Base-by-base conservation (phyloP, 176 grass and related monocot species). In the Oryza officinalis region DNA sequence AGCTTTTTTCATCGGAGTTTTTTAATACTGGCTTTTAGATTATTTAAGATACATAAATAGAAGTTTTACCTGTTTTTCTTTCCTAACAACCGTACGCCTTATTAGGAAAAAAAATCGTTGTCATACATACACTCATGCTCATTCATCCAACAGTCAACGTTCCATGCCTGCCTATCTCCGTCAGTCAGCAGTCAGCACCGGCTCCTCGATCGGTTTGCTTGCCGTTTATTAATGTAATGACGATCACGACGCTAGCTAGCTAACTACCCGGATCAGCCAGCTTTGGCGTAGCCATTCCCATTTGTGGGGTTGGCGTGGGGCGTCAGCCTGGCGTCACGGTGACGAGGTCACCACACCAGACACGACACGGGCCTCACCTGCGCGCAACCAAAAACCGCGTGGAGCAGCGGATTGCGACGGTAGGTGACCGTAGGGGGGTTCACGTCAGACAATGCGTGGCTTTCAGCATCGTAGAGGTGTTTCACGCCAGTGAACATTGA, bases 241-340 rank as follows among this genome's bases (percentile, higher is more conserved):
- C 14, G 72, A 37, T 83, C 4, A 37, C 71, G 71, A 66, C 6
- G 27, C 81, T 65, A 74, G 41, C 47, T 54, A 27, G 27, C 81
- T 65, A 74, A 59, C 47, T 54, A 27, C 20, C 32, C 12, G 6
- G 20, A 45, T 35, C 8, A 35, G 3, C 25, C 8, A 40, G 38
- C 38, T 40, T 32, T 31, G 54, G 31, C 69, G n/a, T 23, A 11
- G 22, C 57, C 57, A 57, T 22, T 22, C 0, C 57, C 57, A 57
- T 22, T 22, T 1, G 47, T 5, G 8, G 6, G 6, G 50, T 4
- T 57, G 50, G 18, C 22, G 6, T 25, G 11, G n/a, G 3, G 8
- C 66, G 84, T 86, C 84, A 80, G 41, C 69, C 10, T 54, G 8
- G 25, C 63, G 60, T 73, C 69, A 67, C 25, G 60, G 11, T 74